Evolutionary conservation across 305 asterid genomes (phyloP).

Genomic region (Rubia tinctorum): DNA sequence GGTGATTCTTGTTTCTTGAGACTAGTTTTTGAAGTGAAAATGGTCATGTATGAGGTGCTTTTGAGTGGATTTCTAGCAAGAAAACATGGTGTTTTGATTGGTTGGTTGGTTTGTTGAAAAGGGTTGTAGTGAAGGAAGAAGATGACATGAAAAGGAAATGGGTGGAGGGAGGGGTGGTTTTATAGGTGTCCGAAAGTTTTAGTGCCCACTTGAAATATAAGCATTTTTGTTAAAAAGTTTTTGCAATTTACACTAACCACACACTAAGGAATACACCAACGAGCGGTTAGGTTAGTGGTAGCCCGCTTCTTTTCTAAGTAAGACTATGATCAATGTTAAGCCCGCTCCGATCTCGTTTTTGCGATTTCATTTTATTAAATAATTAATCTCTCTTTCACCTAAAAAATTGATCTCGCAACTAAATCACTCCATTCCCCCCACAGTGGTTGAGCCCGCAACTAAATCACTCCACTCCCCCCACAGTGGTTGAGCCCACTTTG

Average conservation of each 20-base stretch:
- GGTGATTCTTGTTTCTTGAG: not conserved
- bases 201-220: slow-evolving; percentile 26
- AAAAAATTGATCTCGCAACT: too few species aligned
- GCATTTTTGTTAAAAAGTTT: not conserved
- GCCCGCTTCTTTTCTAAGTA: not conserved
- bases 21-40: not conserved
- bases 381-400: too few species aligned
- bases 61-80: not conserved
- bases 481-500: too few species aligned
- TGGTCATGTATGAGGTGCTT: too few species aligned
- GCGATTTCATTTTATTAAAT: too few species aligned
- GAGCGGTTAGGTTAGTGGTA: not conserved
- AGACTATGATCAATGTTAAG: too few species aligned
- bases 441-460: too few species aligned
- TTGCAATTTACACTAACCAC: slow-evolving; percentile 17
- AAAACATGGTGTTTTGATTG: slow-evolving; percentile 4
- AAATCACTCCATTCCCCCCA: too few species aligned
- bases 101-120: slow-evolving; percentile 10
- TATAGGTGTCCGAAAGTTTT: slow-evolving; percentile 34
- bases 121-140: slow-evolving; percentile 14
- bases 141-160: slow-evolving; percentile 54
- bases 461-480: too few species aligned
- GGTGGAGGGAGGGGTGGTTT: slow-evolving; percentile 41
- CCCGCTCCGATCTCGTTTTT: too few species aligned
- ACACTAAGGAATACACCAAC: slow-evolving; percentile 15